These are phyloP conservation scores for Coemansia sp. DNA, from an alignment of 192 early-diverging fungal species.

Conservation along the genomic window DNA sequence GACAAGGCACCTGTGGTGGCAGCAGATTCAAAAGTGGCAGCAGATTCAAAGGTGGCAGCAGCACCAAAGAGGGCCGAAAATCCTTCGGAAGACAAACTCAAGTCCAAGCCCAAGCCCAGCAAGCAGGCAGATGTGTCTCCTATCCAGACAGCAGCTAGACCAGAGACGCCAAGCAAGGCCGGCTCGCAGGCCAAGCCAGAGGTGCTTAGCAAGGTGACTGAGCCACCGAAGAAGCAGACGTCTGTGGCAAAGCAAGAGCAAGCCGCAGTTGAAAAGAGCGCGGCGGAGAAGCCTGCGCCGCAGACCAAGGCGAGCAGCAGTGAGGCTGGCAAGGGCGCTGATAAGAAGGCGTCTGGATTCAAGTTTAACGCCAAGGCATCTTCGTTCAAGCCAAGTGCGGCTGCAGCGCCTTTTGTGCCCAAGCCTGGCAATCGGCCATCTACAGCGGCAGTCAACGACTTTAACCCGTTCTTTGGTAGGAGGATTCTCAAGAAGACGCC, in stretches of 20 bases:
- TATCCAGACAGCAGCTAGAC: background rate
- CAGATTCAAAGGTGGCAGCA: background rate
- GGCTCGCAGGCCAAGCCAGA: background rate
- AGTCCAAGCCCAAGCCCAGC: background rate
- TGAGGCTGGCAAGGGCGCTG: slow-evolving; percentile 13
- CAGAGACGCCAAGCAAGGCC: background rate
- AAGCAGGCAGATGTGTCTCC: background rate
- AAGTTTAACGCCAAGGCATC: slow-evolving; percentile 74
- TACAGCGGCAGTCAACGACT: slow-evolving; percentile 26
- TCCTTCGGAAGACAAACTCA: background rate
- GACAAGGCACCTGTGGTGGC: no score
- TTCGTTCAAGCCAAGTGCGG: slow-evolving; percentile 73
- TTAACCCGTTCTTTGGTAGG: slow-evolving; percentile 48
- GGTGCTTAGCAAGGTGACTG: background rate
- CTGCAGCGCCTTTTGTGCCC: slow-evolving; percentile 68
- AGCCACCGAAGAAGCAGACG: background rate
- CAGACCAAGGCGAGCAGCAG: background rate
- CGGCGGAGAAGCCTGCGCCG: slow-evolving; percentile 1
- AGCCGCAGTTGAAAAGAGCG: background rate
- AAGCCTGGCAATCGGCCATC: slow-evolving; percentile 50
- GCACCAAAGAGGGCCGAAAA: background rate
- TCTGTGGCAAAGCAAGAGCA: background rate
- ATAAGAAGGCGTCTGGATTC: slow-evolving; percentile 38
- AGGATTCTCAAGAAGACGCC: slow-evolving; percentile 32
- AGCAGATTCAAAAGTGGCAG: slow-evolving; percentile 1